phyloP scores from a whole-genome alignment of 1,284 basidiomycete species.

The Ganoderma multipileum region DNA sequence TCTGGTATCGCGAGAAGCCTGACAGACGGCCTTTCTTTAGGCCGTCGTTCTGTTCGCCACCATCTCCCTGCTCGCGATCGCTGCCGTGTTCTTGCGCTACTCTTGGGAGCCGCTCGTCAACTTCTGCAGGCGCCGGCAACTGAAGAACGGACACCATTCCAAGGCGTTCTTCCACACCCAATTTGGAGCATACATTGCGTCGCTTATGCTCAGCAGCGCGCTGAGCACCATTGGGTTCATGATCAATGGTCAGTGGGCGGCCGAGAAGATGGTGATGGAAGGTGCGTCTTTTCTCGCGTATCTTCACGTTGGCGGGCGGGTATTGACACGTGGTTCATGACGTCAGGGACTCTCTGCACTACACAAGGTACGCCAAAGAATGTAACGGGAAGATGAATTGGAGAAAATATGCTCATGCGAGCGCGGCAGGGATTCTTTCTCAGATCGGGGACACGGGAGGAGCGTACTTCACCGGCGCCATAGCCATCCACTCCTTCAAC shows the following conservation, averaged over 20 bases:
- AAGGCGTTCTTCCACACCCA: slow-evolving; percentile 74
- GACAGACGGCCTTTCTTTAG: slow-evolving; percentile 38
- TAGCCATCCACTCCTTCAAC: slow-evolving; percentile 73
- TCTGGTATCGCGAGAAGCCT: neutral
- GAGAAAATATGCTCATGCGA: neutral
- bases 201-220: slow-evolving; percentile 65
- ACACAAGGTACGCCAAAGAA: slow-evolving; percentile 56
- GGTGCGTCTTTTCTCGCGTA: slow-evolving; percentile 47
- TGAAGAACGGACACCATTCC: slow-evolving; percentile 43
- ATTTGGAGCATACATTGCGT: slow-evolving; percentile 69
- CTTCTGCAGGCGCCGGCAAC: slow-evolving; percentile 31
- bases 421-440: slow-evolving; percentile 49
- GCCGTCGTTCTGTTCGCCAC: slow-evolving; percentile 58
- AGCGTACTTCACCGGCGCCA: slow-evolving; percentile 69
- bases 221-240: slow-evolving; percentile 59
- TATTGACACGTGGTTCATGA: neutral
- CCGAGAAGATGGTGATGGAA: slow-evolving; percentile 49
- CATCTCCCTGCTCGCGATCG: slow-evolving; percentile 57
- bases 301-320: too few relatives aligned
- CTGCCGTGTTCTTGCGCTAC: slow-evolving; percentile 53
- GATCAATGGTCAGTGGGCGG: slow-evolving; percentile 54
- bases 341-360: slow-evolving; percentile 49
- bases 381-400: neutral
- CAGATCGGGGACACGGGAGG: slow-evolving; percentile 67
- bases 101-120: slow-evolving; percentile 48